Evolutionary conservation across 345 rosid species (phyloP).

Genomic region (Eutrema yunnanense): DNA sequence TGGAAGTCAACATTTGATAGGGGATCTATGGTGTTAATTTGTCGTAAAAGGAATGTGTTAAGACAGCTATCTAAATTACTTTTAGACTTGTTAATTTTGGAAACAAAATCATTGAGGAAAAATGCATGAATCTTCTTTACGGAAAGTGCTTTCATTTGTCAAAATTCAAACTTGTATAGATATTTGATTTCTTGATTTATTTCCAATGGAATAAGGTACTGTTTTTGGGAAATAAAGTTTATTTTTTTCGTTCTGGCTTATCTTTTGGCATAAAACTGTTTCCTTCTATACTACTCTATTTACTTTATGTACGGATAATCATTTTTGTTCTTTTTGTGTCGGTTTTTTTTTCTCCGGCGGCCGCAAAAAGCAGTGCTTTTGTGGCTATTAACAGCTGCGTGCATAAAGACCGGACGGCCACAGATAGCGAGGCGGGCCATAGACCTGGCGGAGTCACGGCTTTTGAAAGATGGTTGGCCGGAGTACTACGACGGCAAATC

Average conservation of each 20-base stretch:
- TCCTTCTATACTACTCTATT: neutral
- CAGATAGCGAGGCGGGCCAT: constrained; percentile 59
- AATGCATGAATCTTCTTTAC: neutral
- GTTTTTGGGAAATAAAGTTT: neutral
- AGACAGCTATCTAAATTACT: neutral
- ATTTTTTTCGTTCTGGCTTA: neutral
- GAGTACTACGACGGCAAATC: constrained; percentile 64
- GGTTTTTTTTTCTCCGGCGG: neutral
- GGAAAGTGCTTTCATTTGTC: constrained; percentile 10
- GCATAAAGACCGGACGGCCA: constrained; percentile 63
- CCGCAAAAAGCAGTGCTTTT: constrained; percentile 41
- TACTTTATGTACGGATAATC: neutral
- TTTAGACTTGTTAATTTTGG: neutral
- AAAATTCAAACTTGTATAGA: neutral
- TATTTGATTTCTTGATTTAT: neutral
- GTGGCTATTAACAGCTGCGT: constrained; percentile 64
- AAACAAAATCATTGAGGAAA: neutral
- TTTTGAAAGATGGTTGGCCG: constrained; percentile 62
- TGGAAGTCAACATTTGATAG: neutral
- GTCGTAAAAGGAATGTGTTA: neutral
- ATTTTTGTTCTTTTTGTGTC: neutral
- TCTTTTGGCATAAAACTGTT: neutral
- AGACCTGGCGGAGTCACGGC: constrained; percentile 43
- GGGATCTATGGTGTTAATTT: neutral
- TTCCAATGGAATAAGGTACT: neutral